phyloP scores from a whole-genome alignment of 2,329 filamentous ascomycete species.

The Microthyrium microscopicum region DNA sequence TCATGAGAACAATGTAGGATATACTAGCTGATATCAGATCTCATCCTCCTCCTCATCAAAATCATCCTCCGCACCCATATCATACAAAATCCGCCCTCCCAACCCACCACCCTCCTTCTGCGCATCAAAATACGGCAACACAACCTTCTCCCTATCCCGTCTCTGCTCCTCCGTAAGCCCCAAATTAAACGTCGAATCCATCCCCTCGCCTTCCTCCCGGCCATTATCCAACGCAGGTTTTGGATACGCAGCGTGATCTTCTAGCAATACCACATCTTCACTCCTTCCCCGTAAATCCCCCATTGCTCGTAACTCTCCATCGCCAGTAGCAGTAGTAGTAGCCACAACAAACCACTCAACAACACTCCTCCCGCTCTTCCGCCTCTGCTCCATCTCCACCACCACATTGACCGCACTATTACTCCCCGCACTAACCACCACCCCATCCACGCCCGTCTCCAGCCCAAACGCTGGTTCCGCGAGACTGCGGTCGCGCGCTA shows the following conservation, averaged over 20 bases:
- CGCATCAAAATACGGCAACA: slow-evolving; percentile 91
- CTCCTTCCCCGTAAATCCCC: slow-evolving; percentile 29
- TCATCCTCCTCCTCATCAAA: slow-evolving; percentile 96
- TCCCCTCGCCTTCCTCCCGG: slow-evolving; percentile 33
- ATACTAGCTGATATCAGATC: no score
- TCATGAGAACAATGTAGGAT: no score
- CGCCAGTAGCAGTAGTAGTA: slow-evolving; percentile 11
- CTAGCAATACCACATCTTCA: slow-evolving; percentile 44
- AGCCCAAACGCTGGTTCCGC: slow-evolving; percentile 66
- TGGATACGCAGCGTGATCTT: slow-evolving; percentile 59
- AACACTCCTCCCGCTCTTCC: slow-evolving; percentile 66
- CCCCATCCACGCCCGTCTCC: slow-evolving; percentile 58
- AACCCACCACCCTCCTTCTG: slow-evolving; percentile 59
- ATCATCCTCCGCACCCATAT: slow-evolving; percentile 92
- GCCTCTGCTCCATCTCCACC: slow-evolving; percentile 69
- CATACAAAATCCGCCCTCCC: slow-evolving; percentile 85
- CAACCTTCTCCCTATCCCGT: slow-evolving; percentile 69
- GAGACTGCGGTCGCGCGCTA: slow-evolving; percentile 59
- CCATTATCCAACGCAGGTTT: slow-evolving; percentile 19
- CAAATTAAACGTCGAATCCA: slow-evolving; percentile 68
- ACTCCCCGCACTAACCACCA: slow-evolving; percentile 49
- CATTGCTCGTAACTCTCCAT: slow-evolving; percentile 13
- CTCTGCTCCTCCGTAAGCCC: slow-evolving; percentile 83
- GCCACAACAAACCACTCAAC: slow-evolving; percentile 44
- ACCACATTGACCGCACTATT: slow-evolving; percentile 45